Conservation (phyloP, 139 green algal species). For the Coelastrella sp. region DNA sequence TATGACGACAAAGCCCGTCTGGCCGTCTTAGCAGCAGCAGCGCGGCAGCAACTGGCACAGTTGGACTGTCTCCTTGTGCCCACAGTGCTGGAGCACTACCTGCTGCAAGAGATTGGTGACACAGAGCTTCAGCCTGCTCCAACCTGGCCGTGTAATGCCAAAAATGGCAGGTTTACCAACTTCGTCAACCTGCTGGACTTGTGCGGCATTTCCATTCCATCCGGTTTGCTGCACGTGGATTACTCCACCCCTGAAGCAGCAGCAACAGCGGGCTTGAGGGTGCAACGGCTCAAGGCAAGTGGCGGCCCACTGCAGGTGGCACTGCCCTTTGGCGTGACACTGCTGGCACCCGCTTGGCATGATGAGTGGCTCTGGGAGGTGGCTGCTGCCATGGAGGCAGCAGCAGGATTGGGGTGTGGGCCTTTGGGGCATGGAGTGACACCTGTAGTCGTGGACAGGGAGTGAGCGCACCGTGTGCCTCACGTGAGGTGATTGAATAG, state of each 20-base stretch:
- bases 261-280: constrained; percentile 10
- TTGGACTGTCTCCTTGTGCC: constrained; percentile 82
- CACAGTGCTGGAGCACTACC: constrained; percentile 83
- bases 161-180: constrained; percentile 85
- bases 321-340: constrained; percentile 84
- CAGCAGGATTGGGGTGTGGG: constrained; percentile 68
- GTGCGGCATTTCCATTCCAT: constrained; percentile 78
- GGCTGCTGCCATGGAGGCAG: constrained; percentile 58
- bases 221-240: constrained; percentile 59
- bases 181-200: constrained; percentile 90
- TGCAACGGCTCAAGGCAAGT: constrained; percentile 39
- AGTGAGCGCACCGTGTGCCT: background rate
- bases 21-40: constrained; percentile 47
- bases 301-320: constrained; percentile 33
- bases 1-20: constrained; percentile 65
- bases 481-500: background rate
- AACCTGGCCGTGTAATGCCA: constrained; percentile 72
- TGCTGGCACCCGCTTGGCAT: constrained; percentile 72
- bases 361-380: constrained; percentile 79
- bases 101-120: constrained; percentile 63
- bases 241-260: constrained; percentile 10
- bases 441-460: constrained; percentile 22
- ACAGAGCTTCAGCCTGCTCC: constrained; percentile 58
- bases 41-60: constrained; percentile 57
- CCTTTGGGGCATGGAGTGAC: constrained; percentile 68